Percentiles rank a stretch among this genome's conserved stretches.
phyloP scores from a whole-genome alignment of 495 filamentous ascomycete species.

The Penicillium crystallinum region DNA sequence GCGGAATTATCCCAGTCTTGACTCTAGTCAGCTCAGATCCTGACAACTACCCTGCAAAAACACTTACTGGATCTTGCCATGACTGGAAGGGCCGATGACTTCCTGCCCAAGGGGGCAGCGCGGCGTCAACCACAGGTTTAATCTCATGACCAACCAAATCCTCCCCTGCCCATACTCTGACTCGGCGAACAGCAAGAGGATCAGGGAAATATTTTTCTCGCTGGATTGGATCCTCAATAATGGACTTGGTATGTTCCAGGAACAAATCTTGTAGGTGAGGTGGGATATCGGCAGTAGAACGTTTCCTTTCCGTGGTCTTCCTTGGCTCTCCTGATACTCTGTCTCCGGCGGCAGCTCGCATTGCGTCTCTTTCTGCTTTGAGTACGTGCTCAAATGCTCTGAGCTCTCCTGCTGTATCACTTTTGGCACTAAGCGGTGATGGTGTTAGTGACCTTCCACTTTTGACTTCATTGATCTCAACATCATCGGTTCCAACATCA shows the following conservation, averaged over 20 bases:
- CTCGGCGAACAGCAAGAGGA: background rate
- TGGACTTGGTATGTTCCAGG: background rate
- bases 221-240: background rate
- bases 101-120: background rate
- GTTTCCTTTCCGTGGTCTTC: background rate
- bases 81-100: background rate
- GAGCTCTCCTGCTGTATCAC: background rate
- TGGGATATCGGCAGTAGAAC: background rate
- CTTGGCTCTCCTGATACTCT: background rate
- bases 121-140: background rate
- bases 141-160: background rate
- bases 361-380: background rate
- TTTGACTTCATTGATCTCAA: no score
- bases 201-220: background rate
- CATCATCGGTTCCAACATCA: no score
- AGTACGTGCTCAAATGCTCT: background rate
- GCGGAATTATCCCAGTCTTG: background rate
- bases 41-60: background rate
- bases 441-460: background rate
- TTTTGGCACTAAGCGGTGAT: background rate
- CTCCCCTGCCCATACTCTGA: constrained; percentile 2
- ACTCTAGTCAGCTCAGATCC: background rate
- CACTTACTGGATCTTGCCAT: background rate
- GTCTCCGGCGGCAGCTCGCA: background rate
- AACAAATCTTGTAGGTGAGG: background rate